These are phyloP conservation scores for Endoconidiophora polonica DNA, from an alignment of 2,329 filamentous ascomycete species.

Conservation along the genomic window DNA sequence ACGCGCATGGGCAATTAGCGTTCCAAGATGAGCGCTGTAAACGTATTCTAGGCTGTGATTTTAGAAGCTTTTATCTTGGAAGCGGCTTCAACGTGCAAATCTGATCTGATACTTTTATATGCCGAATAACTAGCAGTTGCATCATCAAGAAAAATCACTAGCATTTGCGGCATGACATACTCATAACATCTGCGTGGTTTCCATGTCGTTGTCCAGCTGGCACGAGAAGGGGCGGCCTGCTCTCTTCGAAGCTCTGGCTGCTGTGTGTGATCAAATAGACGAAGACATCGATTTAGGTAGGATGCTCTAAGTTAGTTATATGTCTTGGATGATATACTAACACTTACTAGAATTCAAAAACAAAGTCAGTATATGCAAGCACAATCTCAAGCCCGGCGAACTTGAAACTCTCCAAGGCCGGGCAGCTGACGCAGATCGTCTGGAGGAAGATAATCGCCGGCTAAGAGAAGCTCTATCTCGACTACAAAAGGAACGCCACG, in stretches of 20 bases:
- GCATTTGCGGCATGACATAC: too few relatives aligned
- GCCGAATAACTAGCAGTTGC: too few relatives aligned
- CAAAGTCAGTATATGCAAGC: slow-evolving; percentile 16
- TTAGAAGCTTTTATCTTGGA: too few relatives aligned
- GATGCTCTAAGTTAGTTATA: not conserved
- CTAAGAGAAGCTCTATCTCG: slow-evolving; percentile 24
- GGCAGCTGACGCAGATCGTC: slow-evolving; percentile 19
- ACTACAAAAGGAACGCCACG: slow-evolving; percentile 3
- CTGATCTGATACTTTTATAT: too few relatives aligned
- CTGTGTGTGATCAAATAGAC: slow-evolving; percentile 25
- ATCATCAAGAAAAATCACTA: too few relatives aligned
- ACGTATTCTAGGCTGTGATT: too few relatives aligned
- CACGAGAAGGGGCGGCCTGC: slow-evolving; percentile 24
- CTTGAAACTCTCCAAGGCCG: slow-evolving; percentile 20
- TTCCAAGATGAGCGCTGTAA: too few relatives aligned
- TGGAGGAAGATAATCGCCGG: slow-evolving; percentile 27
- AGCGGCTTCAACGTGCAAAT: too few relatives aligned
- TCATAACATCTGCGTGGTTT: too few relatives aligned
- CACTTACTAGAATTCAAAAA: slow-evolving; percentile 6
- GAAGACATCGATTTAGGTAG: slow-evolving; percentile 23
- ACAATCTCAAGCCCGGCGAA: slow-evolving; percentile 17
- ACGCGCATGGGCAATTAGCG: too few relatives aligned
- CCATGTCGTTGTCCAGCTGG: slow-evolving; percentile 22
- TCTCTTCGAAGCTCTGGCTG: slow-evolving; percentile 24
- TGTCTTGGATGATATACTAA: not conserved